phyloP scores from a whole-genome alignment of 371 early-diverging fungal species.

The Neoconidiobolus thromboides region DNA sequence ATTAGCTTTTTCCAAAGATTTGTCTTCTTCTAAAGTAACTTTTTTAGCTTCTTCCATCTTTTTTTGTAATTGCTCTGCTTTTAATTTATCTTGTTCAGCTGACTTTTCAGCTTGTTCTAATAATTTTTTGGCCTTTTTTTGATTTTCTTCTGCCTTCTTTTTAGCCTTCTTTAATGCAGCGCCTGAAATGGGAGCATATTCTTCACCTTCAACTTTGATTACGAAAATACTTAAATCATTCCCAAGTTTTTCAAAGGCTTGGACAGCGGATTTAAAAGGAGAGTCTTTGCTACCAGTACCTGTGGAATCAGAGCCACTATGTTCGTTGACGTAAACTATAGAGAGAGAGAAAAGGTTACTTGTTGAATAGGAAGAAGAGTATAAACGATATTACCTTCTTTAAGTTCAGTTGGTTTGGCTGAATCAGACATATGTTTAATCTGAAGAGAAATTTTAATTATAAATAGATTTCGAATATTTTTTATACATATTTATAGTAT shows the following conservation, averaged over 20 bases:
- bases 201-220: conserved; percentile 36
- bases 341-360: too few species aligned
- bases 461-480: too few species aligned
- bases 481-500: too few species aligned
- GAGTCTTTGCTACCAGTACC: conserved; percentile 35
- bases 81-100: conserved; percentile 40
- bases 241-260: conserved; percentile 26
- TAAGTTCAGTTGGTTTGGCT: too few species aligned
- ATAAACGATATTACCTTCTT: too few species aligned
- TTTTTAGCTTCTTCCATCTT: conserved; percentile 70
- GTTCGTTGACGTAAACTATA: conserved; percentile 41
- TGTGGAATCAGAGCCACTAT: conserved; percentile 46
- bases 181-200: conserved; percentile 57
- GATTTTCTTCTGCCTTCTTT: conserved; percentile 47
- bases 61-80: conserved; percentile 49
- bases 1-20: conserved; percentile 50
- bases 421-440: too few species aligned
- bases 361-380: too few species aligned
- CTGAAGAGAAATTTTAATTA: too few species aligned
- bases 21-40: conserved; percentile 55
- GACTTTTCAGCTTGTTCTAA: conserved; percentile 45
- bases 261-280: conserved; percentile 48
- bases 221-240: conserved; percentile 25
- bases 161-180: conserved; percentile 86
- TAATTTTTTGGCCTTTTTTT: conserved; percentile 48